These are phyloP conservation scores for Fusarium bactridioides DNA, from an alignment of 2,329 filamentous ascomycete species.

Conservation along the genomic window DNA sequence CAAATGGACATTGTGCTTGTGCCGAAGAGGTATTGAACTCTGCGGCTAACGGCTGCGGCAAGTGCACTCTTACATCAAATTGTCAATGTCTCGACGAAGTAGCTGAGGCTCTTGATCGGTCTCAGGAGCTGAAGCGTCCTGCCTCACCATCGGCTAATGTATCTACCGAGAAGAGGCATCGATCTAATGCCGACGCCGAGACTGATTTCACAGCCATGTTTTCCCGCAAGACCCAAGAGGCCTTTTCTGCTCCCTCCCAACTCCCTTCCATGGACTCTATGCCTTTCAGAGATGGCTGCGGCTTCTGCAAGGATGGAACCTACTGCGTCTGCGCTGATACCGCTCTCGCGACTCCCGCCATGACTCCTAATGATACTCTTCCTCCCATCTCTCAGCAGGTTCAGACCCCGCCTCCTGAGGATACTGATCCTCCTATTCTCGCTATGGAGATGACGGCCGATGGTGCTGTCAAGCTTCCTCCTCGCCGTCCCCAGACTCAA, in stretches of 20 bases:
- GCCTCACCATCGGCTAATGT: conserved; percentile 53
- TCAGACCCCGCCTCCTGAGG: conserved; percentile 66
- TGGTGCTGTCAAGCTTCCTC: conserved; percentile 67
- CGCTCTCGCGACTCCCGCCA: conserved; percentile 51
- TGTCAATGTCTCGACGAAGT: conserved; percentile 73
- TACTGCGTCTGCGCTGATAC: conserved; percentile 82
- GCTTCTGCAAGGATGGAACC: conserved; percentile 83
- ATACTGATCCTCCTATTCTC: conserved; percentile 63
- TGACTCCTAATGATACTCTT: conserved; percentile 51
- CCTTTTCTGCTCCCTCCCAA: conserved; percentile 45
- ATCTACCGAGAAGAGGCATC: conserved; percentile 64
- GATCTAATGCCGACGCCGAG: conserved; percentile 64
- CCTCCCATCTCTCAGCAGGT: conserved; percentile 57
- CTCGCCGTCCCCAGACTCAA: conserved; percentile 48
- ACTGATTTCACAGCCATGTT: conserved; percentile 78
- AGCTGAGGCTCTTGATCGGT: conserved; percentile 55
- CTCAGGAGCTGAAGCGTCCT: conserved; percentile 57
- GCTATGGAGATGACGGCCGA: conserved; percentile 68
- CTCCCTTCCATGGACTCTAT: conserved; percentile 48
- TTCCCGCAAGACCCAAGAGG: conserved; percentile 53
- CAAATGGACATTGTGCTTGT: conserved; percentile 64
- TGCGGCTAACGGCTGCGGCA: conserved; percentile 67
- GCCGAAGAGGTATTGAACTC: conserved; percentile 65
- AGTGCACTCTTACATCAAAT: conserved; percentile 67
- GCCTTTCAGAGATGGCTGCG: conserved; percentile 73